phyloP scores from a whole-genome alignment of 1,139 yeast species.

The Entelexis paramagnoliae region DNA sequence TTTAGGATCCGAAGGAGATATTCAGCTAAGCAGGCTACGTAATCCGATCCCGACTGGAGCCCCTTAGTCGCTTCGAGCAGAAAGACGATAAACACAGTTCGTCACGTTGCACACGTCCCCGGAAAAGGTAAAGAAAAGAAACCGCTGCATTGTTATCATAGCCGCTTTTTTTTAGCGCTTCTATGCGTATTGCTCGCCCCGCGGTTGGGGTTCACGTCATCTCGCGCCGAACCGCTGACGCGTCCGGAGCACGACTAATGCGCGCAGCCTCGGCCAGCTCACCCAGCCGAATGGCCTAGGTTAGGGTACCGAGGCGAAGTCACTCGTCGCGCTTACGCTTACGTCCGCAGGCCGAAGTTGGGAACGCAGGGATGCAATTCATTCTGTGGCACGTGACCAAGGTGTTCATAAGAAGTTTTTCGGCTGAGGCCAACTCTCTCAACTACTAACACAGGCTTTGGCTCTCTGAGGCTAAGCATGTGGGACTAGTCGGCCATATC shows the following conservation, averaged over 20 bases:
- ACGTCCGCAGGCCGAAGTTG: no score
- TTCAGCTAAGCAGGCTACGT: no score
- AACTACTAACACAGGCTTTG: neutral
- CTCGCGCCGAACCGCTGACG: neutral
- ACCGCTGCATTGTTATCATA: neutral
- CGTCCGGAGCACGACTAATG: neutral
- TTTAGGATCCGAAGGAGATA: no score
- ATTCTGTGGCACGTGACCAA: neutral
- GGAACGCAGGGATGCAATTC: neutral
- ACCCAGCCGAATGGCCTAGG: neutral
- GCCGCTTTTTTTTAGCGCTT: neutral
- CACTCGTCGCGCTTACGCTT: neutral
- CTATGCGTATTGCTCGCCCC: neutral
- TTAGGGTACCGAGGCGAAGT: neutral
- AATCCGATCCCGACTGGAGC: no score
- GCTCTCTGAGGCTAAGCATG: neutral
- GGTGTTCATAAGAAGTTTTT: neutral
- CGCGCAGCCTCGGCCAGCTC: neutral
- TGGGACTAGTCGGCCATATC: slow-evolving; percentile 5
- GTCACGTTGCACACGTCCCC: no score
- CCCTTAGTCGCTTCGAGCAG: no score
- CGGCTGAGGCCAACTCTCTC: neutral
- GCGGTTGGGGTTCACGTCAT: slow-evolving; percentile 2
- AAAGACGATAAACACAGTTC: no score
- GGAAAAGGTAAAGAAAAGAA: no score